Evolutionary conservation across 2,329 filamentous ascomycete species (phyloP).

Genomic region (Alternaria sp.): DNA sequence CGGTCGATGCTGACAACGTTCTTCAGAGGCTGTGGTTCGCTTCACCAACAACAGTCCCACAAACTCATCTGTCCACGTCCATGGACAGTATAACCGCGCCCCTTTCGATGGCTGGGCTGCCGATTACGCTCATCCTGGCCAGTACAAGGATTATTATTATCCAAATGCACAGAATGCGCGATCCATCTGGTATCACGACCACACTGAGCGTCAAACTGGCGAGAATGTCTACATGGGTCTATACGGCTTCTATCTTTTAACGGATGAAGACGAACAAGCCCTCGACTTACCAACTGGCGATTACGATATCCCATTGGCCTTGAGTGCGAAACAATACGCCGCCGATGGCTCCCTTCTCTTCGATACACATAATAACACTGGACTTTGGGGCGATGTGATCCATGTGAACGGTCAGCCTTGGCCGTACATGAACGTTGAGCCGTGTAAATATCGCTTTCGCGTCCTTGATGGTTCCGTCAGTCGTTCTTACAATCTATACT

Average conservation of each 20-base stretch:
- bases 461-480: conserved; percentile 56
- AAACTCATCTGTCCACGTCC: conserved; percentile 62
- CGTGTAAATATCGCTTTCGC: conserved; percentile 66
- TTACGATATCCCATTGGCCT: conserved; percentile 63
- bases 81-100: conserved; percentile 60
- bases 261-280: conserved; percentile 59
- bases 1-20: conserved; percentile 1
- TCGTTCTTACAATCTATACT: conserved; percentile 58
- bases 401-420: conserved; percentile 68
- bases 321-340: conserved; percentile 63
- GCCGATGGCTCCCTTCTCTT: conserved; percentile 60
- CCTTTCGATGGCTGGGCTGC: conserved; percentile 64
- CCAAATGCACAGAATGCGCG: conserved; percentile 64
- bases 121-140: conserved; percentile 59
- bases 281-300: conserved; percentile 61
- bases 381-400: conserved; percentile 65
- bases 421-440: conserved; percentile 65
- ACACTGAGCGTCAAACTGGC: conserved; percentile 56
- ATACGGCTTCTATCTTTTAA: conserved; percentile 64
- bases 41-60: conserved; percentile 60
- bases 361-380: conserved; percentile 55
- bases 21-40: conserved; percentile 61
- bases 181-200: conserved; percentile 66
- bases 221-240: conserved; percentile 66
- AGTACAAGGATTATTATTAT: conserved; percentile 71